Percentiles rank a stretch among this genome's conserved stretches.
Conservation (phyloP, 805 yeast genomes). For the Myxozyma udenii region DNA sequence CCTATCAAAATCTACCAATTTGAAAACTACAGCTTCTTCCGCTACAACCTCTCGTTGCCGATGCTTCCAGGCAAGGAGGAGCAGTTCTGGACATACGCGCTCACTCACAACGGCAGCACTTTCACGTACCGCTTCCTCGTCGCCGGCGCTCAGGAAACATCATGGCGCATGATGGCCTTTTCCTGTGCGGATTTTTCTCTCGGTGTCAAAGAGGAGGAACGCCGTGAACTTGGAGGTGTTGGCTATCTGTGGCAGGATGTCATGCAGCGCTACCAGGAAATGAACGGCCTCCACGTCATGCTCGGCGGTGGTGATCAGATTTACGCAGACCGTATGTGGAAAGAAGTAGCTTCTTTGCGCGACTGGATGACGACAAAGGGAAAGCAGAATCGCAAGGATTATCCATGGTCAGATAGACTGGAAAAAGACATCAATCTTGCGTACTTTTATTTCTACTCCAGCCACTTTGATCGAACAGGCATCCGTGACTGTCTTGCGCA, state of each 20-base stretch:
- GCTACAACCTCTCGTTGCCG: slow-evolving; percentile 13
- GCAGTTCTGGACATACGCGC: slow-evolving; percentile 26
- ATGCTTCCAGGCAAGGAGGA: slow-evolving; percentile 8
- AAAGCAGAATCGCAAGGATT: slow-evolving; percentile 45
- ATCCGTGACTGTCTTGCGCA: slow-evolving; percentile 74
- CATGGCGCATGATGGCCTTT: slow-evolving; percentile 29
- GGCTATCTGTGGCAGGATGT: slow-evolving; percentile 89
- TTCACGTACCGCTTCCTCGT: slow-evolving; percentile 27
- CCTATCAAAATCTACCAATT: slow-evolving; percentile 15
- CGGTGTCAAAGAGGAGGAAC: slow-evolving; percentile 23
- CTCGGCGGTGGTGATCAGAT: slow-evolving; percentile 97
- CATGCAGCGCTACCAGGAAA: slow-evolving; percentile 56
- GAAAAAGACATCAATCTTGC: slow-evolving; percentile 56
- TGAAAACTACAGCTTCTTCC: slow-evolving; percentile 17
- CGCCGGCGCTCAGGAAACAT: slow-evolving; percentile 19
- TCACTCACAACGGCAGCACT: slow-evolving; percentile 18
- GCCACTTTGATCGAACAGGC: slow-evolving; percentile 84
- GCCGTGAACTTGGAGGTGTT: slow-evolving; percentile 48
- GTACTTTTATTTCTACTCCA: slow-evolving; percentile 69
- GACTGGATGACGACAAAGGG: slow-evolving; percentile 63
- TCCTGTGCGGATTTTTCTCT: slow-evolving; percentile 30
- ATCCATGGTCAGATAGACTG: slow-evolving; percentile 48
- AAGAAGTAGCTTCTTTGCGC: slow-evolving; percentile 46
- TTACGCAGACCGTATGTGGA: slow-evolving; percentile 77
- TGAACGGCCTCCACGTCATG: slow-evolving; percentile 81